Percentiles rank a stretch among this genome's conserved stretches.
These are phyloP conservation scores for Cylindrotheca closterium DNA, from an alignment of 108 stramenopile genomes.

Conservation along the genomic window DNA sequence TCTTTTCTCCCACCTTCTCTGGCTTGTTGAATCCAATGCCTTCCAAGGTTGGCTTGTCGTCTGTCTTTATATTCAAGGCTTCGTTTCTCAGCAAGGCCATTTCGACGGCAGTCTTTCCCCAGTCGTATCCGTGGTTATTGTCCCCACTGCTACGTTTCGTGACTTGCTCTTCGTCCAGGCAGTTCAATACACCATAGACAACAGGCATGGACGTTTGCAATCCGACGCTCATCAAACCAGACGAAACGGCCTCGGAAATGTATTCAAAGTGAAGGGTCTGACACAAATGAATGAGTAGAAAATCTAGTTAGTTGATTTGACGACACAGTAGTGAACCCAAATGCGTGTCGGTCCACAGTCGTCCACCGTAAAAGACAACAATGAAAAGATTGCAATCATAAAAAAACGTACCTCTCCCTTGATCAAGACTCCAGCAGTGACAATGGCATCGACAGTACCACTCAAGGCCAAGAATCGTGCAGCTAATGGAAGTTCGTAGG, in stretches of 20 bases:
- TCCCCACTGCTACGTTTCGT: slow-evolving; percentile 70
- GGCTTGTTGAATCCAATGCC: slow-evolving; percentile 22
- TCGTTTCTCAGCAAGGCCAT: slow-evolving; percentile 89
- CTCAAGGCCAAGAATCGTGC: slow-evolving; percentile 91
- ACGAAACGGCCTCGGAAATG: slow-evolving; percentile 90
- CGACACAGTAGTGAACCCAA: background rate
- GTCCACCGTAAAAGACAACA: background rate
- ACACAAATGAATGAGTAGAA: background rate
- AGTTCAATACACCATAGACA: slow-evolving; percentile 93
- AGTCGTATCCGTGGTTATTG: slow-evolving; percentile 93
- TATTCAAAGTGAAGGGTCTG: slow-evolving; percentile 98
- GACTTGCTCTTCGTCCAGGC: slow-evolving; percentile 85
- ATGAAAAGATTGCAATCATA: background rate
- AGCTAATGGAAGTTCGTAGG: slow-evolving; percentile 95
- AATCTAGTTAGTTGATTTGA: background rate
- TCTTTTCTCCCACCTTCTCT: slow-evolving; percentile 6
- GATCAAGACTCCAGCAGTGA: slow-evolving; percentile 94
- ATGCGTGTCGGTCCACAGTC: background rate
- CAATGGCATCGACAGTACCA: slow-evolving; percentile 95
- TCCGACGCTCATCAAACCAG: slow-evolving; percentile 94
- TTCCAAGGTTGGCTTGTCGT: slow-evolving; percentile 4
- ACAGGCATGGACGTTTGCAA: slow-evolving; percentile 78
- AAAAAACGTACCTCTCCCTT: slow-evolving; percentile 83
- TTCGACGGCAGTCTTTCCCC: slow-evolving; percentile 96
- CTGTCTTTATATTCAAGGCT: slow-evolving; percentile 59